Percentiles rank a stretch among this genome's conserved stretches.
phyloP scores from a whole-genome alignment of 2,329 filamentous ascomycete species.

The Chaetothyriales sp. region DNA sequence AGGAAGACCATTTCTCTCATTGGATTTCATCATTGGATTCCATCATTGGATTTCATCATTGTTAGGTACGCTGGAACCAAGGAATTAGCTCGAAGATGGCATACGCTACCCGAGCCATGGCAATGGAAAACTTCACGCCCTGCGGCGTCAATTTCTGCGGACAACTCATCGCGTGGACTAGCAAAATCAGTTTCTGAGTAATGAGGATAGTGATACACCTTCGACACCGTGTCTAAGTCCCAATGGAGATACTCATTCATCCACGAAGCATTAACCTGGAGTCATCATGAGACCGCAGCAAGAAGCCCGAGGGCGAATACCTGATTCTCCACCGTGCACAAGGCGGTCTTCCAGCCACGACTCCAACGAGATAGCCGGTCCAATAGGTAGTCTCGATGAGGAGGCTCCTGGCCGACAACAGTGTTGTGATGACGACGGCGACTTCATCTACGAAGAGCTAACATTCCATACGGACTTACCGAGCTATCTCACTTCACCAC shows the following conservation, averaged over 20 bases:
- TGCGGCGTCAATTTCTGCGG: not conserved
- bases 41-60: no score
- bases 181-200: not conserved
- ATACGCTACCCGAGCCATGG: not conserved
- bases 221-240: not conserved
- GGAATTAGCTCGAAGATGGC: no score
- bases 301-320: not conserved
- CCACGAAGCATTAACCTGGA: not conserved
- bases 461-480: slow-evolving; percentile 49
- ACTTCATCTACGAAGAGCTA: slow-evolving; percentile 45
- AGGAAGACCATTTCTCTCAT: no score
- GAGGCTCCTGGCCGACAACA: not conserved
- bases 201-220: not conserved
- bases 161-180: not conserved
- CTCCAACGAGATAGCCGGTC: not conserved
- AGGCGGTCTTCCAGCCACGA: not conserved
- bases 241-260: not conserved
- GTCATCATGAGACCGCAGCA: not conserved
- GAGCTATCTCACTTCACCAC: slow-evolving; percentile 24
- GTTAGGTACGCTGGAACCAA: no score
- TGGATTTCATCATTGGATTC: no score
- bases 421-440: not conserved
- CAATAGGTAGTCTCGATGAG: not conserved
- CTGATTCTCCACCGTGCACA: not conserved
- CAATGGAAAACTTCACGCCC: not conserved